A percentile compares a stretch with the other conserved stretches of the same genome.
phyloP scores from a whole-genome alignment of 768 basidiomycete genomes.

The Termitomyces sp. region DNA sequence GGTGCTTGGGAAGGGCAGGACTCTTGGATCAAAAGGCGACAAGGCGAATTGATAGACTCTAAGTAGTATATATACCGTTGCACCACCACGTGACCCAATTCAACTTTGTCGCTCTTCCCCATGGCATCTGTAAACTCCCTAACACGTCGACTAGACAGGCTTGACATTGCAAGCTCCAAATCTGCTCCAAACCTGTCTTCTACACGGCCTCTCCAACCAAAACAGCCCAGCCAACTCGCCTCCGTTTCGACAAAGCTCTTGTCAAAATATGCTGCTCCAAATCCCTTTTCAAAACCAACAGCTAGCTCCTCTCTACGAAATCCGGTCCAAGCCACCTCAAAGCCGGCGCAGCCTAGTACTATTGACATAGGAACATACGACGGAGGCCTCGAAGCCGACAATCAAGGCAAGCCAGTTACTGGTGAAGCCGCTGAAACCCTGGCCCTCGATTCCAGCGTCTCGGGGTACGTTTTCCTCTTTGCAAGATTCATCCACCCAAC shows the following conservation, averaged over 20 bases:
- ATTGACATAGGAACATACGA: slow-evolving; percentile 90
- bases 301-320: slow-evolving; percentile 41
- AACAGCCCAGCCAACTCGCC: neutral
- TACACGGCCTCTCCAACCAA: neutral
- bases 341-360: slow-evolving; percentile 21
- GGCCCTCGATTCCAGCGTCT: slow-evolving; percentile 80
- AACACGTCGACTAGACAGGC: neutral
- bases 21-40: slow-evolving; percentile 1
- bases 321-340: slow-evolving; percentile 18
- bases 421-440: slow-evolving; percentile 79
- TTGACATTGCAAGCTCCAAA: neutral
- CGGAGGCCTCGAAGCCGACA: slow-evolving; percentile 86
- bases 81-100: too few relatives aligned
- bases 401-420: slow-evolving; percentile 64
- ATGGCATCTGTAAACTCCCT: neutral
- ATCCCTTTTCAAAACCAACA: slow-evolving; percentile 39
- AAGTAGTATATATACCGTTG: too few relatives aligned
- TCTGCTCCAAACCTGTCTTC: neutral
- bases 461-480: slow-evolving; percentile 34
- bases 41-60: slow-evolving; percentile 3
- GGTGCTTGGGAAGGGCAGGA: slow-evolving; percentile 26
- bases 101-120: neutral
- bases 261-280: slow-evolving; percentile 71
- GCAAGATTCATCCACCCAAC: neutral
- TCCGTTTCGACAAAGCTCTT: slow-evolving; percentile 45